These are phyloP conservation scores for Salix suchowensis DNA, from an alignment of 345 rosid species.

Conservation along the genomic window DNA sequence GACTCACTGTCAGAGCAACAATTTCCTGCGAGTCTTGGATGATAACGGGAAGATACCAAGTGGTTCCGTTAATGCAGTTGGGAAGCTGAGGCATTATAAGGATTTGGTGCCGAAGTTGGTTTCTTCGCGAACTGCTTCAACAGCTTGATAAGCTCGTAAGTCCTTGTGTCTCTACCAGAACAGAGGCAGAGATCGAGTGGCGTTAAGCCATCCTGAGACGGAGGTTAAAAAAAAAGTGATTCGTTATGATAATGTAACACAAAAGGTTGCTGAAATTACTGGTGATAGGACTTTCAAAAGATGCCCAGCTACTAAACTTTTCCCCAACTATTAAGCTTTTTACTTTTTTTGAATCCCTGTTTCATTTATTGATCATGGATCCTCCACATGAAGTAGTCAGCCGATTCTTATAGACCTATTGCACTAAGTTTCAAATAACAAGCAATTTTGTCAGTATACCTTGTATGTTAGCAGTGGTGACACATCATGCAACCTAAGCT, in stretches of 20 bases:
- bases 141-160: slow-evolving; percentile 67
- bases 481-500: neutral
- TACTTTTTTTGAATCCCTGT: too few species aligned
- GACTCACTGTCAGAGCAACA: neutral
- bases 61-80: neutral
- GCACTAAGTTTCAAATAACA: neutral
- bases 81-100: neutral
- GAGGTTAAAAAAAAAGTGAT: neutral
- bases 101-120: neutral
- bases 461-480: neutral
- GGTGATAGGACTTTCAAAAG: neutral
- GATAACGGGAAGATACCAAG: neutral
- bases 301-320: neutral
- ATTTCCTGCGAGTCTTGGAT: neutral
- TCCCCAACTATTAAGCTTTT: too few species aligned
- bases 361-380: too few species aligned
- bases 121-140: slow-evolving; percentile 60
- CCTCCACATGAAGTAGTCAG: neutral
- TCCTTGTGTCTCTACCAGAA: slow-evolving; percentile 54
- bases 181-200: slow-evolving; percentile 79
- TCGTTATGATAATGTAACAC: too few species aligned
- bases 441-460: neutral
- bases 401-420: neutral
- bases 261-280: too few species aligned
- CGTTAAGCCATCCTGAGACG: slow-evolving; percentile 67